Conservation (phyloP, 805 yeast genomes). For the Ogataea ramenticola region DNA sequence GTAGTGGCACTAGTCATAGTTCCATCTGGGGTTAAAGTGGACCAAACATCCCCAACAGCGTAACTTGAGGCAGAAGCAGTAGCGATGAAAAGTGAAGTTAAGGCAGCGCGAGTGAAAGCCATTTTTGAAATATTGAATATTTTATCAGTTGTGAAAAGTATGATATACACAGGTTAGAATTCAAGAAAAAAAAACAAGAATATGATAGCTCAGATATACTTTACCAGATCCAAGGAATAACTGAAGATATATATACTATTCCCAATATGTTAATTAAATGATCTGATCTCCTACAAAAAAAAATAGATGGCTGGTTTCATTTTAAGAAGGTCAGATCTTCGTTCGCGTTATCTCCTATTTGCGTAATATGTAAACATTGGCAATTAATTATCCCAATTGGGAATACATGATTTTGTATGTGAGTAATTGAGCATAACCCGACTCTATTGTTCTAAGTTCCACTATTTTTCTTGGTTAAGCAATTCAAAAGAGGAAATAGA, state of each 20-base stretch:
- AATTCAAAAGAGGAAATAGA: too few species aligned
- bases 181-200: background rate
- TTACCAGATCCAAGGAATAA: background rate
- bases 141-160: too few species aligned
- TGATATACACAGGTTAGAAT: too few species aligned
- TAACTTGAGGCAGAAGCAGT: slow-evolving; percentile 38
- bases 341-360: slow-evolving; percentile 1
- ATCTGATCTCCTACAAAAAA: background rate
- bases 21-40: slow-evolving; percentile 59
- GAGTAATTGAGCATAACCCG: too few species aligned
- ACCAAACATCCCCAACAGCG: slow-evolving; percentile 54
- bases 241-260: background rate
- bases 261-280: background rate
- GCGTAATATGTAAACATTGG: slow-evolving; percentile 4
- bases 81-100: slow-evolving; percentile 19
- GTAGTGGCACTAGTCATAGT: slow-evolving; percentile 46
- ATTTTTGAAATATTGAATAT: too few species aligned
- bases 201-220: background rate
- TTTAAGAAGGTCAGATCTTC: background rate
- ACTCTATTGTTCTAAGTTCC: too few species aligned
- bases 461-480: too few species aligned
- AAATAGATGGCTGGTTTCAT: slow-evolving; percentile 1
- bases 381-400: slow-evolving; percentile 1
- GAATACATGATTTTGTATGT: background rate
- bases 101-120: background rate